Evolutionary conservation across 2,329 filamentous ascomycete species (phyloP).

Genomic region (Fusarium mexicanum): DNA sequence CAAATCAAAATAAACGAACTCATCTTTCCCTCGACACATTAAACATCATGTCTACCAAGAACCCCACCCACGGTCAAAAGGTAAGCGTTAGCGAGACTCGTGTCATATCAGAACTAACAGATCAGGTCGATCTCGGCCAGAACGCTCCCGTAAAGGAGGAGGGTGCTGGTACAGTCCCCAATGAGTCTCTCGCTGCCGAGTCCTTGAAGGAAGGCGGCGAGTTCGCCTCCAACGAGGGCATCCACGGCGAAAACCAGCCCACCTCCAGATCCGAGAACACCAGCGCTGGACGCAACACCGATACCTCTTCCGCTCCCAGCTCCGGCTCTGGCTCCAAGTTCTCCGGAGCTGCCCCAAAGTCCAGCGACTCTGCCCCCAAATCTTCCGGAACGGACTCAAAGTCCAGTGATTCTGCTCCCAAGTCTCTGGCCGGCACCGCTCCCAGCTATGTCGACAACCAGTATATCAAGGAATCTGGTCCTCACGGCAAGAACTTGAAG

Average conservation of each 20-base stretch:
- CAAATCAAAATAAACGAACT: background rate
- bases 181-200: conserved; percentile 80
- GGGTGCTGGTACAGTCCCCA: conserved; percentile 68
- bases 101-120: conserved; percentile 1
- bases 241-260: conserved; percentile 42
- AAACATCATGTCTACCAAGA: conserved; percentile 34
- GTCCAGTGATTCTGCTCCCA: background rate
- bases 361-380: background rate
- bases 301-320: background rate
- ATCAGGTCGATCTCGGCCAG: conserved; percentile 57
- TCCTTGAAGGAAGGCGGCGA: conserved; percentile 68
- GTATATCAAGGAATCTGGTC: conserved; percentile 46
- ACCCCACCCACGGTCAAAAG: conserved; percentile 37
- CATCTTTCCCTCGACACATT: background rate
- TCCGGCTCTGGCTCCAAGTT: conserved; percentile 1
- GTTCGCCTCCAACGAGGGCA: conserved; percentile 68
- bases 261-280: conserved; percentile 8
- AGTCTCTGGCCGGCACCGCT: conserved; percentile 41
- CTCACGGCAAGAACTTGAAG: conserved; percentile 57
- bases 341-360: background rate
- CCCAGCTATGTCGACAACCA: conserved; percentile 53
- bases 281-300: conserved; percentile 1
- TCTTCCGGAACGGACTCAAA: background rate
- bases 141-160: conserved; percentile 66
- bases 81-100: conserved; percentile 10